A percentile compares a stretch with the other conserved stretches of the same genome.
These are phyloP conservation scores for Chaetomiaceae sp. DNA, from an alignment of 2,329 filamentous ascomycete species.

Conservation along the genomic window DNA sequence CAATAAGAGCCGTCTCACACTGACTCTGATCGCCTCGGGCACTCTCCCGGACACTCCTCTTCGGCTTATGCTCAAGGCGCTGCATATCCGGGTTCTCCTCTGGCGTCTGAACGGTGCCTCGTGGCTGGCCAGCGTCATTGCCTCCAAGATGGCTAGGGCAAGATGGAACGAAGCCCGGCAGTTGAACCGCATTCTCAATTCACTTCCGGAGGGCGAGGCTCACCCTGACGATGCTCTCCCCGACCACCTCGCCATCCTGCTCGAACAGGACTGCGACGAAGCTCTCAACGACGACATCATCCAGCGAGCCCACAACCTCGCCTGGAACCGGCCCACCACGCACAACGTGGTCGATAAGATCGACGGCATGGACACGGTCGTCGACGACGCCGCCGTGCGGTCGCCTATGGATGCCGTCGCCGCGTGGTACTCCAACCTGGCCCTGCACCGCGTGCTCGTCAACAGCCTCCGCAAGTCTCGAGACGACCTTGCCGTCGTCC, in stretches of 20 bases:
- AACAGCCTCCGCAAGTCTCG: conserved; percentile 48
- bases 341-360: conserved; percentile 57
- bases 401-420: conserved; percentile 86
- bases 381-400: conserved; percentile 76
- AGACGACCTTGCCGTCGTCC: conserved; percentile 40
- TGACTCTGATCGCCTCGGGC: conserved; percentile 81
- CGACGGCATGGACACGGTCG: conserved; percentile 72
- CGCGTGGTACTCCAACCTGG: conserved; percentile 79
- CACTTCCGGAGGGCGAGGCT: conserved; percentile 37
- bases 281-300: conserved; percentile 73
- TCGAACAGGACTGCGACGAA: conserved; percentile 74
- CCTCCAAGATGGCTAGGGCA: conserved; percentile 64
- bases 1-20: conserved; percentile 75
- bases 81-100: conserved; percentile 84
- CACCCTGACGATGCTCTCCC: conserved; percentile 59
- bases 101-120: conserved; percentile 67
- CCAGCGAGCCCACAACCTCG: conserved; percentile 81
- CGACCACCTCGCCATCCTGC: conserved; percentile 65
- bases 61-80: conserved; percentile 82
- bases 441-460: conserved; percentile 63
- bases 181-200: conserved; percentile 46
- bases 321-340: conserved; percentile 75
- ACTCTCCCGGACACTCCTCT: conserved; percentile 78
- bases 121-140: conserved; percentile 54
- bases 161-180: conserved; percentile 78